Conservation (phyloP, 202 grass and related monocot species). For the Tripidium arundinaceum region DNA sequence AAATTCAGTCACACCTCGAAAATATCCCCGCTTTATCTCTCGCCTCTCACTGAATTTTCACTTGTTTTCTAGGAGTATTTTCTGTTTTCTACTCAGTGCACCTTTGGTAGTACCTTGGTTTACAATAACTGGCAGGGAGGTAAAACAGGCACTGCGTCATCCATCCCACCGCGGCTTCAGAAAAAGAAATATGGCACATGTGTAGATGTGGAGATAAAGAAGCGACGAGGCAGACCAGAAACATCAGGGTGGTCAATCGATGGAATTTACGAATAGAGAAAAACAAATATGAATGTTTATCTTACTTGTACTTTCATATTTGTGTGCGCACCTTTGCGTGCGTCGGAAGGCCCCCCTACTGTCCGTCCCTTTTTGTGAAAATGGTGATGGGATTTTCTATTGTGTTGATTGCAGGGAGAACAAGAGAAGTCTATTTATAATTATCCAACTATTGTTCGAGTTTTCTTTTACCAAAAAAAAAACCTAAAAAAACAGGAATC, state of each 20-base stretch:
- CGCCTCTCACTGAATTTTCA: neutral
- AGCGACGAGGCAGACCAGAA: neutral
- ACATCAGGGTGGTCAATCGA: neutral
- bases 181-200: neutral
- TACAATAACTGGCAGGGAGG: too few relatives aligned
- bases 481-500: too few relatives aligned
- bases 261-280: neutral
- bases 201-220: neutral
- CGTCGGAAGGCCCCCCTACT: too few relatives aligned
- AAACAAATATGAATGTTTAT: neutral
- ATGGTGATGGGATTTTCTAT: too few relatives aligned
- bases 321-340: too few relatives aligned
- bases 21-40: neutral
- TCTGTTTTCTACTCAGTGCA: neutral
- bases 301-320: too few relatives aligned
- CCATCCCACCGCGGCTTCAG: neutral
- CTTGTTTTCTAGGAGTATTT: neutral
- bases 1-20: neutral
- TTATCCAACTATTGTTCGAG: too few relatives aligned
- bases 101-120: neutral
- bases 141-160: neutral
- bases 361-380: too few relatives aligned
- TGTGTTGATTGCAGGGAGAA: too few relatives aligned
- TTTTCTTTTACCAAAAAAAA: too few relatives aligned
- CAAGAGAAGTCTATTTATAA: too few relatives aligned